Conservation (phyloP, 805 yeast species). For the Candida oleophila region DNA sequence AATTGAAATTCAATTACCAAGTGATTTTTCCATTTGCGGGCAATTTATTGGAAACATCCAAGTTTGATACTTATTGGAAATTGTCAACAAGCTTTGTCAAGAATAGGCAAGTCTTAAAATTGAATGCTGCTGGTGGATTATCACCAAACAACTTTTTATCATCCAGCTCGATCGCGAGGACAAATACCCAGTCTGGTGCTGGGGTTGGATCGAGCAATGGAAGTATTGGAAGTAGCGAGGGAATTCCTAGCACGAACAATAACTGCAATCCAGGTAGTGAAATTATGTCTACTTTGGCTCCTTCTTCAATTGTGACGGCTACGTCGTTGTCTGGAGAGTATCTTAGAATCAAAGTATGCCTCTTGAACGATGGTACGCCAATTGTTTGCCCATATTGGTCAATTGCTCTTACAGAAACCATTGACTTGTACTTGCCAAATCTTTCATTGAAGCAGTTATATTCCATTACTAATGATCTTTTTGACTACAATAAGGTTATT, state of each 20-base stretch:
- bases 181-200: background rate
- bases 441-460: conserved; percentile 48
- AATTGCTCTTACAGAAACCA: conserved; percentile 48
- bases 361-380: conserved; percentile 82
- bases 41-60: conserved; percentile 77
- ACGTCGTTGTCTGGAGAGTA: conserved; percentile 86
- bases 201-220: conserved; percentile 4
- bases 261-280: conserved; percentile 16
- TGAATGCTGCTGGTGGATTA: conserved; percentile 38
- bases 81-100: conserved; percentile 62
- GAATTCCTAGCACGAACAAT: background rate
- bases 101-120: conserved; percentile 21
- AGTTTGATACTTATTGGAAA: conserved; percentile 97
- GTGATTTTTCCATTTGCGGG: conserved; percentile 90
- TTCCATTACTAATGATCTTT: conserved; percentile 37
- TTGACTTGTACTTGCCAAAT: conserved; percentile 61
- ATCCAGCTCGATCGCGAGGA: conserved; percentile 15
- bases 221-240: conserved; percentile 7
- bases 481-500: conserved; percentile 40
- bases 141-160: conserved; percentile 42
- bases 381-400: conserved; percentile 72
- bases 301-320: conserved; percentile 79
- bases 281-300: conserved; percentile 15
- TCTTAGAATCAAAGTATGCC: conserved; percentile 63
- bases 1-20: conserved; percentile 71